phyloP scores from a whole-genome alignment of 2,329 filamentous ascomycete genomes.

The Zasmidium citrigriseum region DNA sequence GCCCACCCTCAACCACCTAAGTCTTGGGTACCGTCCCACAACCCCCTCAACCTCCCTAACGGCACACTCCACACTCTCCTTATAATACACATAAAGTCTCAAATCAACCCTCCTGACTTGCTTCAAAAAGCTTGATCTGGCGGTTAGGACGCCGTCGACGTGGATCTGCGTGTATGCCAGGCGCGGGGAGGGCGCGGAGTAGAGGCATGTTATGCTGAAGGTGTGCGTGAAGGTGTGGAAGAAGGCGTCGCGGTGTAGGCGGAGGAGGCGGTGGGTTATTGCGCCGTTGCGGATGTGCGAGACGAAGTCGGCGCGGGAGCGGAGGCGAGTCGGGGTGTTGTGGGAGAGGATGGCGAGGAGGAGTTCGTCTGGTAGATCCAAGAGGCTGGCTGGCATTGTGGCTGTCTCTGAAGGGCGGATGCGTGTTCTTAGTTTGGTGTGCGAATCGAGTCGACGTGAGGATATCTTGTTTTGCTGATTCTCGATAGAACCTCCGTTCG shows the following conservation, averaged over 20 bases:
- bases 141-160: not conserved
- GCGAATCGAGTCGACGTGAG: no score
- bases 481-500: no score
- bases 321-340: conserved; percentile 2
- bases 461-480: no score
- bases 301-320: conserved; percentile 5
- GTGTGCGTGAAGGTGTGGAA: conserved; percentile 6
- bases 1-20: not conserved
- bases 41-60: conserved; percentile 1
- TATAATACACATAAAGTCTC: conserved; percentile 5
- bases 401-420: not conserved
- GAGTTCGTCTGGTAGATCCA: conserved; percentile 11
- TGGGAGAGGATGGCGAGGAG: conserved; percentile 10
- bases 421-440: not conserved
- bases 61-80: not conserved
- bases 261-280: conserved; percentile 3
- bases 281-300: conserved; percentile 5
- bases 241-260: conserved; percentile 6
- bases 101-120: conserved; percentile 3
- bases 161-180: conserved; percentile 7
- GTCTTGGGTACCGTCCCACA: not conserved
- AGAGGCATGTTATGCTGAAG: conserved; percentile 4
- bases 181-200: conserved; percentile 3
- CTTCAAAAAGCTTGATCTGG: not conserved
- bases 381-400: conserved; percentile 6